Evolutionary conservation across 768 basidiomycete species (phyloP).

Genomic region (Agrocybe praecox): DNA sequence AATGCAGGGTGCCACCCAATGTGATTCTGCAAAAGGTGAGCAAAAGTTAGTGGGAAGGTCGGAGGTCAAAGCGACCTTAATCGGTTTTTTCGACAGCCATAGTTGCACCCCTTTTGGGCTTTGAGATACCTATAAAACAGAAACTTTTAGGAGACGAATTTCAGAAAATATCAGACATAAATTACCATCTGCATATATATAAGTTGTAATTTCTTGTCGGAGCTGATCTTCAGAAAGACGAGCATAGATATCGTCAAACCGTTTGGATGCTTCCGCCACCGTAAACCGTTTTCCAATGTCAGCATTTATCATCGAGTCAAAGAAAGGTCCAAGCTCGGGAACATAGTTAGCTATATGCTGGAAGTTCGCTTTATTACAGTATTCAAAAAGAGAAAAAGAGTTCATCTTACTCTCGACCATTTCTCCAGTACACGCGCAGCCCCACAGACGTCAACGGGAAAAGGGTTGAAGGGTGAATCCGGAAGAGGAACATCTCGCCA

Average conservation of each 20-base stretch:
- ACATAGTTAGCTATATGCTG: conserved; percentile 2
- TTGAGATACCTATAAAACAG: too few relatives aligned
- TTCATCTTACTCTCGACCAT: background rate
- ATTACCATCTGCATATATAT: background rate
- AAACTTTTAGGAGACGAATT: background rate
- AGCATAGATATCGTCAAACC: background rate
- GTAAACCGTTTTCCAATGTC: conserved; percentile 1
- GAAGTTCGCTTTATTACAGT: too few relatives aligned
- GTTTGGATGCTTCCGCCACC: conserved; percentile 3
- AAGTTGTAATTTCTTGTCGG: background rate
- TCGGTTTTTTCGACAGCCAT: too few relatives aligned
- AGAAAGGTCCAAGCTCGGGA: background rate
- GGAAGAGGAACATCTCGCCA: too few relatives aligned
- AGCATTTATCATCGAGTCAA: background rate
- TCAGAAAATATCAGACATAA: background rate
- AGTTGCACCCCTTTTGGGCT: too few relatives aligned
- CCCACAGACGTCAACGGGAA: too few relatives aligned
- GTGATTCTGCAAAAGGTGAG: too few relatives aligned
- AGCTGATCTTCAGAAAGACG: conserved; percentile 1
- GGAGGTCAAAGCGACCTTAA: too few relatives aligned
- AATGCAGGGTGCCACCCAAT: too few relatives aligned
- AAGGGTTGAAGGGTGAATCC: too few relatives aligned
- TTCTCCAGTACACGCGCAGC: background rate
- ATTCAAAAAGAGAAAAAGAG: background rate
- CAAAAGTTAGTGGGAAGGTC: too few relatives aligned